Evolutionary conservation across 257 asterid genomes (phyloP).

Genomic region (Lantana camara): DNA sequence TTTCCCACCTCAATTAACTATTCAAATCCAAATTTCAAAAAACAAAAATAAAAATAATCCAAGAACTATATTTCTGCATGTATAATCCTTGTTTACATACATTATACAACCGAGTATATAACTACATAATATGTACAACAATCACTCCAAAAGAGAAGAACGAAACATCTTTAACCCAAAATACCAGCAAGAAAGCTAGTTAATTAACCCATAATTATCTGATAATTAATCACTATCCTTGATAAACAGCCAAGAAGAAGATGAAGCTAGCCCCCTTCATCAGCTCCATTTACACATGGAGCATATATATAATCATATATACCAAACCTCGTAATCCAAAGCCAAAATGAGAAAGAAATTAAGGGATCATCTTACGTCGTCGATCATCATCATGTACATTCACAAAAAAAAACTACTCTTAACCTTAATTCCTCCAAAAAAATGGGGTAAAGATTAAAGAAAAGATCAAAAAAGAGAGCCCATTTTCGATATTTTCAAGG

Average conservation of each 20-base stretch:
- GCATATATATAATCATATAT: background rate
- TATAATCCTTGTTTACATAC: constrained; percentile 27
- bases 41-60: background rate
- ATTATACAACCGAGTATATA: constrained; percentile 19
- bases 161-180: background rate
- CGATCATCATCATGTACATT: background rate
- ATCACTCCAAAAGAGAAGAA: background rate
- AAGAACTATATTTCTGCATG: constrained; percentile 22
- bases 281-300: constrained; percentile 2
- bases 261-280: background rate
- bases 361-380: background rate
- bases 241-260: no score
- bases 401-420: background rate
- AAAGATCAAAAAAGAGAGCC: background rate
- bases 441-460: no score
- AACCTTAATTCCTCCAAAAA: background rate
- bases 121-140: constrained; percentile 3
- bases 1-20: constrained; percentile 4
- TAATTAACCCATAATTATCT: background rate
- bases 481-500: constrained; percentile 37
- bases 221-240: background rate
- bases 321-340: constrained; percentile 1
- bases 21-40: background rate
- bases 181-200: background rate
- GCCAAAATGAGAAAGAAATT: background rate